phyloP scores from a whole-genome alignment of 2,329 filamentous ascomycete genomes.

The Thermothelomyces thermophilus region DNA sequence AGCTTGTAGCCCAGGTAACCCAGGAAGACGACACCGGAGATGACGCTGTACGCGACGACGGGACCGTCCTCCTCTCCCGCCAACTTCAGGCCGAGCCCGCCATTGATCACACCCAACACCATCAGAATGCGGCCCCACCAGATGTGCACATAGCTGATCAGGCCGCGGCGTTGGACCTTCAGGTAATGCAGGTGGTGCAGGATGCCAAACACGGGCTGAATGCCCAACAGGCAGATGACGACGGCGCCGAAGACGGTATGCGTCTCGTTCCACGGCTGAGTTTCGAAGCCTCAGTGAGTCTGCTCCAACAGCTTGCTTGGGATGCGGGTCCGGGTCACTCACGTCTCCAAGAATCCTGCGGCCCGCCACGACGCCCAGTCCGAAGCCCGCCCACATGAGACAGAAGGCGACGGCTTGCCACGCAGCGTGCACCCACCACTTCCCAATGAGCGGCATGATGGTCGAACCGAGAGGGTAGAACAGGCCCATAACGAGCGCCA shows the following conservation, averaged over 20 bases:
- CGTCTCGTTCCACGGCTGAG: conserved; percentile 43
- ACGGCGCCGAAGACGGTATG: conserved; percentile 53
- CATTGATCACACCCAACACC: conserved; percentile 54
- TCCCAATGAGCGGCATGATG: conserved; percentile 53
- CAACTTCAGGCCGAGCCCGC: conserved; percentile 53
- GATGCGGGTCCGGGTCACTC: conserved; percentile 30
- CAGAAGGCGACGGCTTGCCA: conserved; percentile 50
- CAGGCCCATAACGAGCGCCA: conserved; percentile 52
- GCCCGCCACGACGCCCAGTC: conserved; percentile 46
- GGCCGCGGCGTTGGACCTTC: conserved; percentile 40
- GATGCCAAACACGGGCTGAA: conserved; percentile 54
- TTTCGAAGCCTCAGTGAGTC: conserved; percentile 15
- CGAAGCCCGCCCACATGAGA: conserved; percentile 55
- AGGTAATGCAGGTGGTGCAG: conserved; percentile 51
- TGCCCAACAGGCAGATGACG: conserved; percentile 45
- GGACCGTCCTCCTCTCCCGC: conserved; percentile 35
- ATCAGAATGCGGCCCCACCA: conserved; percentile 57
- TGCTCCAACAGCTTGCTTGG: background rate
- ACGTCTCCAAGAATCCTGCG: conserved; percentile 35
- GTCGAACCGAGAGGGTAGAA: conserved; percentile 55
- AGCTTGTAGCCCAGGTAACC: conserved; percentile 32
- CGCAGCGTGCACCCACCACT: conserved; percentile 50
- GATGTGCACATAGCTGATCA: conserved; percentile 51
- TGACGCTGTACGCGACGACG: conserved; percentile 49
- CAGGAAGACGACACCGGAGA: conserved; percentile 44